Base-by-base conservation (phyloP, 345 rosid species). In the Eucalyptus microcorys region DNA sequence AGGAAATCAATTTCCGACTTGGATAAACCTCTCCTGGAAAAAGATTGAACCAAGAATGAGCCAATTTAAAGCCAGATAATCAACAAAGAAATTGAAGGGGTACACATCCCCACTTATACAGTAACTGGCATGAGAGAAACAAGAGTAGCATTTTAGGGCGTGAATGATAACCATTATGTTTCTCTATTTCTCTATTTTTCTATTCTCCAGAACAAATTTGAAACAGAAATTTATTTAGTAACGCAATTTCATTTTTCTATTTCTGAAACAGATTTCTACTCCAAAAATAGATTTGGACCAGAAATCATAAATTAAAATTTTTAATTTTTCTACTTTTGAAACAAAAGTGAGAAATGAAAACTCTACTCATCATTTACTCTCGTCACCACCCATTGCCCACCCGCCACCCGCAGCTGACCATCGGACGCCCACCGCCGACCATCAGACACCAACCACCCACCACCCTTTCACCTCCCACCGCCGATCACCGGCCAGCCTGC, bases 1-100 rank as follows among this genome's bases (percentile, higher is more conserved):
- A 97, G 93, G 89, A 95, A 93, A 91, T 92, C 90, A 92, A 97
- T 93, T 94, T 97, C 99, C 34, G 97, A 94, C 85, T 94, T 96
- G 10, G 99, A 96, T 89, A 97, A 95, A 80, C 99, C 98, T 93
- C 98, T 95, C 98, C 99, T 96, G 95, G 93, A 93, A 47, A 86
- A 86, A 57, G 7, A 49, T 43, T 19, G 30, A 49, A 86, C 37
- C 40, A 32, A 86, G 27, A 57, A 86, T 57, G 45, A 57, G 87
- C 45, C 2, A 86, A 52, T 10, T 52, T 6, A 86, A 57, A 85
- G 55, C 61, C 13, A 0, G 52, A 49, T 26, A 76, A 76, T 47
- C 30, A 68, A n/a, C 64, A 81, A 11, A 80, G 15, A 81, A 34
- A 81, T 37, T 48, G 64, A n/a, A 87, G 50, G 79, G 88, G 43